Conservation (phyloP, 1,139 yeast species). For the Sugiyamaella sp. region DNA sequence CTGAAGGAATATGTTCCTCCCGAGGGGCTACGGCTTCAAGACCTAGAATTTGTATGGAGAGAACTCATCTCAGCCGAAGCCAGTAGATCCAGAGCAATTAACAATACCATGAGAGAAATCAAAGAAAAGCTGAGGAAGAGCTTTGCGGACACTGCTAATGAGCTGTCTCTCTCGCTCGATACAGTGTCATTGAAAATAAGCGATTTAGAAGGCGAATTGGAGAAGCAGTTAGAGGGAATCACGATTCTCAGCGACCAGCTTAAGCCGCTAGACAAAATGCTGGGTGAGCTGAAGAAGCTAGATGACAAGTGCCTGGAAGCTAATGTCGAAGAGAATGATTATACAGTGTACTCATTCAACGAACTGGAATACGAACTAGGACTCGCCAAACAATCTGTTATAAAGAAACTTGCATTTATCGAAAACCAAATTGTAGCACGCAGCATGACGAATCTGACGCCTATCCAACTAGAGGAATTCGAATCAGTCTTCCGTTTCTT, state of each 20-base stretch:
- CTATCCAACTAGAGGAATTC: slow-evolving; percentile 48
- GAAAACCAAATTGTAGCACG: slow-evolving; percentile 49
- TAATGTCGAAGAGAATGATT: slow-evolving; percentile 47
- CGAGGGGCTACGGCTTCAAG: slow-evolving; percentile 37
- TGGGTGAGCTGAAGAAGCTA: slow-evolving; percentile 37
- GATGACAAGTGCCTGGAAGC: slow-evolving; percentile 42
- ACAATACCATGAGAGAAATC: slow-evolving; percentile 42
- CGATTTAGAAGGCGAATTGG: slow-evolving; percentile 46
- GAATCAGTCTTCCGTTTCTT: slow-evolving; percentile 48
- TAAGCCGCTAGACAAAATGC: slow-evolving; percentile 39
- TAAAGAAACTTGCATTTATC: slow-evolving; percentile 45
- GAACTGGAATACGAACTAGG: slow-evolving; percentile 47
- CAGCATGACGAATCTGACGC: slow-evolving; percentile 46
- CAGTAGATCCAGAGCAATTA: slow-evolving; percentile 40
- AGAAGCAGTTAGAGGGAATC: slow-evolving; percentile 43
- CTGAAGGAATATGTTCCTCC: slow-evolving; percentile 45
- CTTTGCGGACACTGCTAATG: slow-evolving; percentile 48
- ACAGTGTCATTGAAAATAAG: slow-evolving; percentile 40
- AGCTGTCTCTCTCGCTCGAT: slow-evolving; percentile 41
- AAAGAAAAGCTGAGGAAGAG: slow-evolving; percentile 52
- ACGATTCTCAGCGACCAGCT: slow-evolving; percentile 40
- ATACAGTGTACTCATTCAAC: slow-evolving; percentile 45
- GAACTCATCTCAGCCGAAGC: slow-evolving; percentile 42
- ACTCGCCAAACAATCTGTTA: slow-evolving; percentile 44
- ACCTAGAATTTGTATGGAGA: slow-evolving; percentile 43